Evolutionary conservation across 1,284 basidiomycete genomes (phyloP), one percentile per base, ranked within the genome.

Genomic region (Ustilago shanxiensis): DNA sequence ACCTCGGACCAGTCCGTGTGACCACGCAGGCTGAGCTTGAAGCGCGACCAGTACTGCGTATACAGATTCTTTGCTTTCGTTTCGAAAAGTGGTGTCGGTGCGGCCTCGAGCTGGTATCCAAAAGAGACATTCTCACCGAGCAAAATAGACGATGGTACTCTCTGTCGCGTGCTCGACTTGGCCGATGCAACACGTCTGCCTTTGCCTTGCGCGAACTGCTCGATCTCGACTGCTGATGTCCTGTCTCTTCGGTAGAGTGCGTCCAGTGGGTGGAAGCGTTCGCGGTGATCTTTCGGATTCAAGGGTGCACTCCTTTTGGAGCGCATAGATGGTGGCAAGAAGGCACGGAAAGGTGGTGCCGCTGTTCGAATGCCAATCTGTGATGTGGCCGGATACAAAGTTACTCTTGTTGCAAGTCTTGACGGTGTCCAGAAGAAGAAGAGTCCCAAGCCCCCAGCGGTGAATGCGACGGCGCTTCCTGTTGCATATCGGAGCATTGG

Each of bases 351-450:
- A 20, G 70, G 69, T 33, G 57, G 53, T n/a, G 69, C 69, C 18
- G 65, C 49, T 11, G 69, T 69, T 14, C 67, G 64, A 26, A 70
- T 66, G 29, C 70, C 70, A 22, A 76, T 59, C 59, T 67, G 66
- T 24, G 57, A 67, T 4, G 64, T 70, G 0, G 77, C 70, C 13
- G 77, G 77, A 31, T 79, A 72, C 37, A 79, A 37, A 3, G 77
- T 79, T 47, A 79, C 58, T 35, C 77, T 55, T n/a, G 77, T 79
- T 8, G 60, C 67, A 20, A 77, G 66, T 44, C 77, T 58, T 26
- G 70, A 66, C 13, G 77, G 77, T 8, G 66, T 76, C 60, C 61
- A 67, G 50, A 79, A 70, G 70, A 79, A 76, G 58, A 79, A 79
- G 22, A 73, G 9, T 13, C 73, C 73, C 0, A 72, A 54, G 11